Percentiles rank a stretch among this genome's conserved stretches.
These are phyloP conservation scores for Volutella citrinella DNA, from an alignment of 2,329 filamentous ascomycete genomes.

Conservation along the genomic window DNA sequence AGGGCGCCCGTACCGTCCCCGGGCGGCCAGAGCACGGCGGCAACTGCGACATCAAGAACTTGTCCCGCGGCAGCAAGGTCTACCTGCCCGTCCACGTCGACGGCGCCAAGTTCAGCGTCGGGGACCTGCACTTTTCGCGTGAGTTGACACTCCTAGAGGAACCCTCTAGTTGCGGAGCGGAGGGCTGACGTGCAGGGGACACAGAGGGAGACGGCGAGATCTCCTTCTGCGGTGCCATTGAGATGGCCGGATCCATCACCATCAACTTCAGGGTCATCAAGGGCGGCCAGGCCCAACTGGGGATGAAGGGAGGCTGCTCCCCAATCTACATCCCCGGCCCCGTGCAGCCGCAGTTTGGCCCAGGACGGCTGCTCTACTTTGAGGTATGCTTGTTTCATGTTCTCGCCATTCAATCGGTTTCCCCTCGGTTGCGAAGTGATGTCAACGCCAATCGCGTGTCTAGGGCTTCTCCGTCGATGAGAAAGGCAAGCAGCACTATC, in stretches of 20 bases:
- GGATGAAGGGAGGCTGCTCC: slow-evolving; percentile 58
- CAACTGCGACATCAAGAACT: slow-evolving; percentile 89
- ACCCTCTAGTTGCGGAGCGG: too few relatives aligned
- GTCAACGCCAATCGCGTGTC: not conserved
- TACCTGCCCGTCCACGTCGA: slow-evolving; percentile 84
- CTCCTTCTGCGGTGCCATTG: slow-evolving; percentile 84
- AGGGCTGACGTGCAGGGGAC: too few relatives aligned
- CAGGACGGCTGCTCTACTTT: slow-evolving; percentile 53
- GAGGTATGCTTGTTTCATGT: slow-evolving; percentile 47
- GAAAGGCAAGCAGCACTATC: slow-evolving; percentile 82
- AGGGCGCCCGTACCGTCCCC: slow-evolving; percentile 83
- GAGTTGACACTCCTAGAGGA: slow-evolving; percentile 2
- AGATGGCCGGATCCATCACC: slow-evolving; percentile 90
- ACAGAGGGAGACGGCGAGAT: slow-evolving; percentile 91
- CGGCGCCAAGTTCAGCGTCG: slow-evolving; percentile 87
- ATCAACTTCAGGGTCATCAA: slow-evolving; percentile 89
- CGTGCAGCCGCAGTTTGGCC: slow-evolving; percentile 84
- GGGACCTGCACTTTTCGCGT: slow-evolving; percentile 80
- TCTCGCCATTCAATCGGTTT: too few relatives aligned
- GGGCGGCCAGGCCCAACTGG: slow-evolving; percentile 69
- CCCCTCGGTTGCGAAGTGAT: too few relatives aligned
- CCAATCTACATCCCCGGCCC: slow-evolving; percentile 85
- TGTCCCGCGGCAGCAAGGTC: slow-evolving; percentile 75
- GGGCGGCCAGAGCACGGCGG: slow-evolving; percentile 84
- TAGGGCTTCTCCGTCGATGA: slow-evolving; percentile 79